A percentile compares a stretch with the other conserved stretches of the same genome.
Evolutionary conservation across 2,329 filamentous ascomycete species (phyloP).

Genomic region (Pyricularia pennisetigena): DNA sequence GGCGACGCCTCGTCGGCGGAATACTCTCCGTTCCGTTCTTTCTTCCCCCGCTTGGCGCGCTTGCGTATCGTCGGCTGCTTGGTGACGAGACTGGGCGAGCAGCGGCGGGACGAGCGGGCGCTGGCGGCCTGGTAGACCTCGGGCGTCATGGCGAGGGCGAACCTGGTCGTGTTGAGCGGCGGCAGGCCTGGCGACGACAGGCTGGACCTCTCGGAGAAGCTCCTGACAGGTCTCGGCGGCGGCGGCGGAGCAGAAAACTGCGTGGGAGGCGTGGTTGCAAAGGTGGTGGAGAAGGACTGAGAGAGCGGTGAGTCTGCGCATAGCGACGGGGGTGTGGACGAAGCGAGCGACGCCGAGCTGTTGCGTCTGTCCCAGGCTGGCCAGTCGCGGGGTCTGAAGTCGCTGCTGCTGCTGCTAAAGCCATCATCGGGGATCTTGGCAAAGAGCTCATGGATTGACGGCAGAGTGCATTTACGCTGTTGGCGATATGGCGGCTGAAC

Average conservation of each 20-base stretch:
- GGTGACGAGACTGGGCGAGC: neutral
- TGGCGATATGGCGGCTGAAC: neutral
- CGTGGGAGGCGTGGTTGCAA: neutral
- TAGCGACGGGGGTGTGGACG: neutral
- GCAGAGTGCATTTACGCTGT: neutral
- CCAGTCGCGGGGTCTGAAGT: neutral
- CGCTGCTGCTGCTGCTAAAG: neutral
- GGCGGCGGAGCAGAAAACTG: neutral
- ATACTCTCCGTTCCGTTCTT: neutral
- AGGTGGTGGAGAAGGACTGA: neutral
- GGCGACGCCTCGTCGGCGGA: neutral
- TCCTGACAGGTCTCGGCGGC: neutral
- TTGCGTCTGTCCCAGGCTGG: neutral
- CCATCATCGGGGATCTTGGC: neutral
- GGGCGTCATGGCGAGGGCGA: neutral
- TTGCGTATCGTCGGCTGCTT: neutral
- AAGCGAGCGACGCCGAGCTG: neutral
- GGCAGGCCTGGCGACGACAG: neutral
- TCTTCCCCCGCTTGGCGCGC: neutral
- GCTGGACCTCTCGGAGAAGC: neutral
- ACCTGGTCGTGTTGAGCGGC: neutral
- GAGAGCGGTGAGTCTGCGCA: neutral
- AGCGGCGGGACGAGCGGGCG: neutral
- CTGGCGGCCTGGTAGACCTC: neutral
- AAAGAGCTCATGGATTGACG: neutral